Base-by-base conservation (phyloP, 2,329 filamentous ascomycete species). In the Colletotrichum falcatum region DNA sequence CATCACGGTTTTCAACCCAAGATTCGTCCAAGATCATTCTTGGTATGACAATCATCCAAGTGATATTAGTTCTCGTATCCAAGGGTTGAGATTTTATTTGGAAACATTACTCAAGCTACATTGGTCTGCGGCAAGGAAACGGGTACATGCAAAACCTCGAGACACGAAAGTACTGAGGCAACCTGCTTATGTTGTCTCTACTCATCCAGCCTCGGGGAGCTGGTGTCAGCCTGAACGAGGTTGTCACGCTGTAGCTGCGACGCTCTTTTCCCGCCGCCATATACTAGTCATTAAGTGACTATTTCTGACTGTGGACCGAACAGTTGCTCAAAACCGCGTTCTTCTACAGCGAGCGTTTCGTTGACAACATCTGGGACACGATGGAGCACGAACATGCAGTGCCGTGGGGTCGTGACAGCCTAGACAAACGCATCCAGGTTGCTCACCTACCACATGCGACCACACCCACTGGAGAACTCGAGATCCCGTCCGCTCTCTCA, bases 401-500 rank as follows among this genome's bases (percentile, higher is more conserved):
- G 42, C n/a, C 42, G 42, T 44, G 6, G 28, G 14, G 44, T 48
- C 28, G 33, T 18, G 14, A 28, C 1, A 26, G 14, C 35, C 5
- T 42, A n/a, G 18, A 46, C 6, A 59, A 46, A 4, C 48, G 4
- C 16, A 20, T 37, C 5, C 12, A 44, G 12, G 12, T 4, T 0
- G 12, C 3, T 1, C 0, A 1, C 7, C 23, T 1, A 30, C 4
- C 48, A 71, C 65, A 69, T 71, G 53, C 69, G 69, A 71, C 54
- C 69, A 71, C 60, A 71, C 69, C 69, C 65, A 61, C 28, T 49
- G 65, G 69, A 71, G 49, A 71, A 64, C 65, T 69, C 65, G 59
- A 62, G 69, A 71, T 71, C 69, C 69, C 65, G 60, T 71, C 69
- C 54, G 69, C 65, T 71, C 69, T 71, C 69, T 62, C 65, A 33